Percentiles rank a stretch among this genome's conserved stretches.
These are phyloP conservation scores for Lagenidium giganteum DNA, from an alignment of 352 stramenopile species.

Conservation along the genomic window DNA sequence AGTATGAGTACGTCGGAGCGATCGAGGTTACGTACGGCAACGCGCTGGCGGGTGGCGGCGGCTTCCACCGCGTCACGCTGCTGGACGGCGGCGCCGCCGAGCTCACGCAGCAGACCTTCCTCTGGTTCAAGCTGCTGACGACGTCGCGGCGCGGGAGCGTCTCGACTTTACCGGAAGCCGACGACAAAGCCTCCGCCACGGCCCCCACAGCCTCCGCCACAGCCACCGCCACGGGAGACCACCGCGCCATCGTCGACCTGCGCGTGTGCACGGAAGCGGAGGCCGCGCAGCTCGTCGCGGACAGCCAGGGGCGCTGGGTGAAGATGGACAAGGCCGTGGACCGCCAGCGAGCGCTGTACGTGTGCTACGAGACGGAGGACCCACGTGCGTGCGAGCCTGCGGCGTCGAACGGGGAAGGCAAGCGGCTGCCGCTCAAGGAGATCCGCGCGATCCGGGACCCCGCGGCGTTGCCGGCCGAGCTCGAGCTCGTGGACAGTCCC, in stretches of 20 bases:
- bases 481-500: conserved; percentile 43
- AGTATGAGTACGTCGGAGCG: conserved; percentile 59
- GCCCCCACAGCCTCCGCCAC: background rate
- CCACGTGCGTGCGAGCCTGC: conserved; percentile 1
- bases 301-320: conserved; percentile 22
- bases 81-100: conserved; percentile 68
- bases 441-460: conserved; percentile 68
- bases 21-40: conserved; percentile 87
- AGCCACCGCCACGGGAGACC: background rate
- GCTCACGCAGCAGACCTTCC: conserved; percentile 73
- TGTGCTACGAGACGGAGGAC: conserved; percentile 48
- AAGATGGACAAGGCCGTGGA: conserved; percentile 78
- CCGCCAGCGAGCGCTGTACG: conserved; percentile 42
- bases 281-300: conserved; percentile 3
- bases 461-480: conserved; percentile 64
- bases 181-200: background rate
- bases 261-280: conserved; percentile 30
- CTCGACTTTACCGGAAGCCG: too few species aligned
- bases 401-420: background rate
- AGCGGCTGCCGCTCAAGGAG: conserved; percentile 64
- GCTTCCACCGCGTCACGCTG: conserved; percentile 82
- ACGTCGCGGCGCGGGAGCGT: too few species aligned
- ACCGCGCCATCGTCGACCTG: conserved; percentile 46
- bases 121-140: conserved; percentile 72
- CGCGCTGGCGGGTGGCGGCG: conserved; percentile 66